phyloP scores from a whole-genome alignment of 2,329 filamentous ascomycete genomes.

The Davidsoniella virescens region DNA sequence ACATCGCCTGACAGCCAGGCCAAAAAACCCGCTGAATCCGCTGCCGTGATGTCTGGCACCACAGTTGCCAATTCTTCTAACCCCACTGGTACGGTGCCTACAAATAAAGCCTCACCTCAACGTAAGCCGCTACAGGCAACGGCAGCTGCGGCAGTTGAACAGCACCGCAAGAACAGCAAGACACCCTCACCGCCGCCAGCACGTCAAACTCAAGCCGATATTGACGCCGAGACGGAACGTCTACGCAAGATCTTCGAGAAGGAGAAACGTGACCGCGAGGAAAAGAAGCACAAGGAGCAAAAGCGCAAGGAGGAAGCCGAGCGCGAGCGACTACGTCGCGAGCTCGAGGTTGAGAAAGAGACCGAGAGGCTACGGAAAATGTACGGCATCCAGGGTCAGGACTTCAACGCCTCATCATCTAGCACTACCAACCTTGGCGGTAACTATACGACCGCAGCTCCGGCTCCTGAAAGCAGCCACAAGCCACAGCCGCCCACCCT shows the following conservation, averaged over 20 bases:
- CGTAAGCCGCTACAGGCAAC: background rate
- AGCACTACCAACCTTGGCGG: too few species aligned
- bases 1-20: slow-evolving; percentile 15
- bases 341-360: slow-evolving; percentile 46
- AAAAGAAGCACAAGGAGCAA: slow-evolving; percentile 34
- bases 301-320: slow-evolving; percentile 6
- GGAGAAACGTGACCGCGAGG: slow-evolving; percentile 38
- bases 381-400: slow-evolving; percentile 44
- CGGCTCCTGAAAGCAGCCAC: slow-evolving; percentile 13
- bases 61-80: slow-evolving; percentile 13
- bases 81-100: slow-evolving; percentile 12
- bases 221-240: slow-evolving; percentile 65
- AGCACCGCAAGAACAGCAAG: slow-evolving; percentile 25
- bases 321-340: slow-evolving; percentile 34
- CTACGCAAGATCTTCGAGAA: slow-evolving; percentile 42
- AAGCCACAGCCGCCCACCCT: slow-evolving; percentile 16
- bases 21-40: background rate
- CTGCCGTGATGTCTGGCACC: slow-evolving; percentile 26
- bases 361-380: slow-evolving; percentile 60
- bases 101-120: slow-evolving; percentile 12
- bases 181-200: slow-evolving; percentile 18
- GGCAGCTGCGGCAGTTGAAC: slow-evolving; percentile 17
- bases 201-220: slow-evolving; percentile 24
- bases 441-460: too few species aligned
- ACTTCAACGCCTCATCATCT: slow-evolving; percentile 16